Percentiles rank a stretch among this genome's conserved stretches.
Evolutionary conservation across 2,329 filamentous ascomycete species (phyloP).

Genomic region (Massarina eburnea): DNA sequence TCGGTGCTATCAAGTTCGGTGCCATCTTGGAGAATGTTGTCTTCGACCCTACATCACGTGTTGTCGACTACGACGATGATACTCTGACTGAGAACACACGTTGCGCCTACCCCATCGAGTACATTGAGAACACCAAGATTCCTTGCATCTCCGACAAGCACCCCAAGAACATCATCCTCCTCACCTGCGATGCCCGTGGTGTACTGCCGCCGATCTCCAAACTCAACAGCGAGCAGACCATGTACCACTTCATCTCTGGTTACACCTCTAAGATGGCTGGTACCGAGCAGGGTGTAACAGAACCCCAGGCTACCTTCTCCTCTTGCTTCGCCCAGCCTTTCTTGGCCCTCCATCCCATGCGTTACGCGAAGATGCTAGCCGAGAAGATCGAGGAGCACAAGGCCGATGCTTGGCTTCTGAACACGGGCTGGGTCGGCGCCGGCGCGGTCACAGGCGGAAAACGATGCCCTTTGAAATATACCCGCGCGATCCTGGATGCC

Average conservation of each 20-base stretch:
- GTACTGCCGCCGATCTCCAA: constrained; percentile 98
- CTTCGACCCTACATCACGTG: constrained; percentile 85
- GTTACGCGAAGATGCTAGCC: constrained; percentile 96
- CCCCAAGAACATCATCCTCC: constrained; percentile 95
- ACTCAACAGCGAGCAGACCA: constrained; percentile 90
- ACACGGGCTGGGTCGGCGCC: constrained; percentile 96
- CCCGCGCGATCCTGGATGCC: constrained; percentile 94
- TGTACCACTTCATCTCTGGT: constrained; percentile 99
- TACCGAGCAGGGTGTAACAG: constrained; percentile 93
- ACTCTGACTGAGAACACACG: constrained; percentile 98
- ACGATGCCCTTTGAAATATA: constrained; percentile 97
- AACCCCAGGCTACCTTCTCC: constrained; percentile 98
- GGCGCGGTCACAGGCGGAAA: constrained; percentile 88
- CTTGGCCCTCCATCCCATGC: constrained; percentile 98
- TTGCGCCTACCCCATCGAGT: constrained; percentile 98
- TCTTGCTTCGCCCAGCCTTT: constrained; percentile 99
- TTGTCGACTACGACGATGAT: constrained; percentile 92
- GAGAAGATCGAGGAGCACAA: constrained; percentile 97
- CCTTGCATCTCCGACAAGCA: constrained; percentile 86
- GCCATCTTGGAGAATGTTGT: constrained; percentile 98
- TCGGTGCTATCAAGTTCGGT: constrained; percentile 91
- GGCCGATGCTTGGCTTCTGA: constrained; percentile 96
- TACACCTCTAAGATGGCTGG: constrained; percentile 99
- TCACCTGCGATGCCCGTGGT: constrained; percentile 96
- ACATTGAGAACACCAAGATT: constrained; percentile 98